Evolutionary conservation across 805 yeast genomes (phyloP), one percentile per base, ranked within the genome.

Genomic region (Zygosaccharomyces siamensis): DNA sequence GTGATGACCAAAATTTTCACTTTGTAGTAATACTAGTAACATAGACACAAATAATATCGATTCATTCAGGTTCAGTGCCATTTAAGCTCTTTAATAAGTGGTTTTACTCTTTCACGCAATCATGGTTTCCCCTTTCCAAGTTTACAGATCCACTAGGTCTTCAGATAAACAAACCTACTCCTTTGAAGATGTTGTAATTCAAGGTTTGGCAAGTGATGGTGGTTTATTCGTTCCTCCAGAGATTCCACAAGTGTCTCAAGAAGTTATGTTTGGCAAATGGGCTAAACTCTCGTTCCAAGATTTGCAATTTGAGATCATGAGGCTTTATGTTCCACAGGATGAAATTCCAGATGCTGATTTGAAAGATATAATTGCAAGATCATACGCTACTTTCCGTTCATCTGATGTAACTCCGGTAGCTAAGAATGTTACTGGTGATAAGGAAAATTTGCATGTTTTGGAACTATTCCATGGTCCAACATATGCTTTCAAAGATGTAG

Each of bases 381-480:
- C 98, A 0, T 93, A 93, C 71, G 79, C 96, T 27, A 89, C 97
- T 28, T 93, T 93, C 78, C 83, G 97, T 69, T 69, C 84, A n/a
- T 63, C 73, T 6, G 86, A 86, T n/a, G 88, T 93, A 43, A 90
- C 99, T 16, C 99, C 99, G 23, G 69, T 89, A 43, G 79, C 74
- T 30, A 68, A 69, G 36, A 64, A 71, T 36, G 74, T 84, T 45
- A 78, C 86, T 51, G 82, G 83, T 56, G 72, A 73, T 39, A 62
- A 72, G 49, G 73, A 79, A 43, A 77, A 80, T 50, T 72, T 92
- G 52, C 84, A 87, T 65, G 72, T 93, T 48, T 76, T 93, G 62
- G 99, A 93, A 71, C 76, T 93, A 51, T 93, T 93, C 82, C 99
- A 93, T 66, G 99, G 99, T 32, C 99, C 99, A 55, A 93, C 99